Conservation (phyloP, 352 stramenopile genomes). For the Globisporangium heterothallicum region DNA sequence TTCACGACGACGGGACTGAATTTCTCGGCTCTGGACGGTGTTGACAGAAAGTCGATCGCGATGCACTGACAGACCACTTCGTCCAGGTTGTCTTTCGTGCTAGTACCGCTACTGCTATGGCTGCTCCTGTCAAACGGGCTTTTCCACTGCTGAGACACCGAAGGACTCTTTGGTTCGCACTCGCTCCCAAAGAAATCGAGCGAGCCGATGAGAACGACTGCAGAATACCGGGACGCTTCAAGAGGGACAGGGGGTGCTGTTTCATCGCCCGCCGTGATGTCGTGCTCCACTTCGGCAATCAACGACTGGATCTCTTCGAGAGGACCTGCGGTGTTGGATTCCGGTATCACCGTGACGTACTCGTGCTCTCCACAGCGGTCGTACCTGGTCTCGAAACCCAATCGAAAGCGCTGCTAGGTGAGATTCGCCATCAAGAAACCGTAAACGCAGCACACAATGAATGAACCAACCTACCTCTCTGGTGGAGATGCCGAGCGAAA, state of each 20-base stretch:
- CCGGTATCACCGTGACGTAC: conserved; percentile 10
- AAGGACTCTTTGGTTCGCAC: not conserved
- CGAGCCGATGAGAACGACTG: conserved; percentile 25
- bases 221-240: conserved; percentile 20
- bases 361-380: conserved; percentile 4
- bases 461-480: conserved; percentile 8
- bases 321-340: not conserved
- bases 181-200: conserved; percentile 8
- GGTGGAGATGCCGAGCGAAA: conserved; percentile 13
- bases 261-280: not conserved
- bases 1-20: conserved; percentile 38
- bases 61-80: conserved; percentile 41
- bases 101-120: not conserved
- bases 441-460: not conserved
- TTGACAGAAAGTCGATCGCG: conserved; percentile 59
- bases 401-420: not conserved
- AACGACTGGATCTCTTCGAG: conserved; percentile 13
- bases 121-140: not conserved
- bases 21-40: conserved; percentile 21
- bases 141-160: not conserved
- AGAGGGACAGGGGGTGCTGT: not conserved
- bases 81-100: too few relatives aligned
- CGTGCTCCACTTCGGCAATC: conserved; percentile 12
- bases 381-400: conserved; percentile 7
- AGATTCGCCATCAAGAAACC: not conserved